Conservation (phyloP, 352 stramenopile species). For the Phytopythium aichiense region DNA sequence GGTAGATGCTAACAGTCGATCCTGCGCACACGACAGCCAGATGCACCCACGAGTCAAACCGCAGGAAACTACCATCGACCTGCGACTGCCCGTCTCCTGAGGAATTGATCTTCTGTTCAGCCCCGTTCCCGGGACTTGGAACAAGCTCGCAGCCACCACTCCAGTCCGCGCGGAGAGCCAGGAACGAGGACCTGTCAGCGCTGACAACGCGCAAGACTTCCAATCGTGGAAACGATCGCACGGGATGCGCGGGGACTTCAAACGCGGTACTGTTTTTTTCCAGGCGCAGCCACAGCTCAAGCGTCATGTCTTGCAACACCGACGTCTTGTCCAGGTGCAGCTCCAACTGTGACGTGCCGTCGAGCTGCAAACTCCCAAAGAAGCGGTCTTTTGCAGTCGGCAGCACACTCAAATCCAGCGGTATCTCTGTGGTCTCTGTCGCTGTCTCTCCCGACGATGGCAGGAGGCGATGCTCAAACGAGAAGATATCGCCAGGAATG, state of each 20-base stretch:
- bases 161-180: slow-evolving; percentile 18
- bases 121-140: background rate
- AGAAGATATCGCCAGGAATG: slow-evolving; percentile 35
- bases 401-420: slow-evolving; percentile 13
- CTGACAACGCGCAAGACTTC: slow-evolving; percentile 25
- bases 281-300: slow-evolving; percentile 56
- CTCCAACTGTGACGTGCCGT: slow-evolving; percentile 7
- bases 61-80: background rate
- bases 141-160: slow-evolving; percentile 12
- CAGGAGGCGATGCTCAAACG: slow-evolving; percentile 21
- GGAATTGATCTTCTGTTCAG: background rate
- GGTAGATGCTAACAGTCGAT: slow-evolving; percentile 27
- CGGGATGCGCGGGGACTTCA: background rate
- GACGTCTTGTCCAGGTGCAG: slow-evolving; percentile 19
- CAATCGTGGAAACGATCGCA: background rate
- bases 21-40: slow-evolving; percentile 45
- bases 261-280: background rate
- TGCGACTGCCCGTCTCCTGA: background rate
- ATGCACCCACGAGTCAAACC: slow-evolving; percentile 42
- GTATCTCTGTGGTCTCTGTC: background rate
- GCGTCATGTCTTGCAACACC: slow-evolving; percentile 33
- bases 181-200: background rate
- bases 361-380: slow-evolving; percentile 25
- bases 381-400: slow-evolving; percentile 23
- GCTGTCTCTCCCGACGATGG: background rate